Base-by-base conservation (phyloP, 192 early-diverging fungal genomes). In the Backusella luteola region DNA sequence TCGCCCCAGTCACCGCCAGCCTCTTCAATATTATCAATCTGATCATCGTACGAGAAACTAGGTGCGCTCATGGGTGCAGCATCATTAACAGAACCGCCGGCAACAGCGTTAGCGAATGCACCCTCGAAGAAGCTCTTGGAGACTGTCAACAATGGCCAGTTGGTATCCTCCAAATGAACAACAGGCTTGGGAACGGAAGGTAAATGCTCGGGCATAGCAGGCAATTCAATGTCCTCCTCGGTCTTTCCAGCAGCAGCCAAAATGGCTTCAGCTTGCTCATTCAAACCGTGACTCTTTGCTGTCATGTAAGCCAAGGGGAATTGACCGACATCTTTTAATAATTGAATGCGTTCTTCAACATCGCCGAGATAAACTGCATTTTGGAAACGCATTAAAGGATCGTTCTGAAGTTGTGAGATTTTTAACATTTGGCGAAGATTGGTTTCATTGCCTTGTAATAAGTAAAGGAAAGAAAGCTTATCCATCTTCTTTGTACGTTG, bases 371-470 rank as follows among this genome's bases (percentile, higher is more conserved):
- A 96, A 15, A 98, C 80, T 6, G 97, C 89, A 77, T 97, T 96
- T 76, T 99, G 97, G 83, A 96, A 95, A 34, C 95, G 93, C 36
- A 95, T 92, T 93, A 96, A 94, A 69, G 86, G 76, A 79, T 98
- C 94, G 35, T 91, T 90, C 35, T 94, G 88, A 53, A 92, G 87
- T 77, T 96, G 91, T 1, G 97, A 91, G 80, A 98, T 98, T 85
- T 96, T 96, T 71, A 95, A 87, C 97, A 98, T 98, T 86, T 95
- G 96, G 73, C 84, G 88, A 69, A 98, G 84, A 84, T 99, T 98
- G 26, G 97, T 96, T 1, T 81, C 83, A 81, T 96, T 97, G 35
- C 98, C 98, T 9, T 94, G 96, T 71, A 94, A 90, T 53, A 97
- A 85, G 84, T 99, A 99, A 70, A 98, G 86, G 88, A 99, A 97